Evolutionary conservation across 2,329 filamentous ascomycete genomes (phyloP).

Genomic region (Cordyceps javanica): DNA sequence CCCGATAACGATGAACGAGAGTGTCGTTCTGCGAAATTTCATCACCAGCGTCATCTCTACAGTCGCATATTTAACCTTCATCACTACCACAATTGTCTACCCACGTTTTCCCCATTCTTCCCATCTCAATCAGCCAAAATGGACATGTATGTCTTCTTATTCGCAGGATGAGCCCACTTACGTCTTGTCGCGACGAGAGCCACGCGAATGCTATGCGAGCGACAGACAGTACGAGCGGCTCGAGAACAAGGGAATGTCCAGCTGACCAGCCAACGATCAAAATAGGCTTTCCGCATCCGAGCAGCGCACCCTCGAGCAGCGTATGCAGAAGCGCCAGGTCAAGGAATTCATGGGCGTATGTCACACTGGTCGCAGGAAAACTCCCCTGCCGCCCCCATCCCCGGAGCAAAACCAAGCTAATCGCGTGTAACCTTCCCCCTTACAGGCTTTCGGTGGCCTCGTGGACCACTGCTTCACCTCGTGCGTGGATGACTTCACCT

Average conservation of each 20-base stretch:
- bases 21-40: conserved; percentile 5
- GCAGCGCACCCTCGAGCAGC: conserved; percentile 86
- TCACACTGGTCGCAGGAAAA: conserved; percentile 18
- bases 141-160: conserved; percentile 17
- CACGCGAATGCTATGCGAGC: not conserved
- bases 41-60: conserved; percentile 7
- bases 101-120: not conserved
- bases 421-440: conserved; percentile 13
- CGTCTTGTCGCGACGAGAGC: not conserved
- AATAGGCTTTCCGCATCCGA: conserved; percentile 64
- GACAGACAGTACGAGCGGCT: not conserved
- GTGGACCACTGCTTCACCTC: conserved; percentile 91
- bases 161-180: not conserved
- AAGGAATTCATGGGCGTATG: conserved; percentile 97
- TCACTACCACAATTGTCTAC: not conserved
- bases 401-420: not conserved
- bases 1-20: not conserved
- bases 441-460: conserved; percentile 30
- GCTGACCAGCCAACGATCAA: not conserved
- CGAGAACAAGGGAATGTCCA: not conserved
- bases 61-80: not conserved
- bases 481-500: conserved; percentile 98
- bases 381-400: no score
- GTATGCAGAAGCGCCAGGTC: conserved; percentile 97
- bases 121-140: conserved; percentile 17